Evolutionary conservation across 345 rosid species (phyloP).

Genomic region (Nephelium lappaceum): DNA sequence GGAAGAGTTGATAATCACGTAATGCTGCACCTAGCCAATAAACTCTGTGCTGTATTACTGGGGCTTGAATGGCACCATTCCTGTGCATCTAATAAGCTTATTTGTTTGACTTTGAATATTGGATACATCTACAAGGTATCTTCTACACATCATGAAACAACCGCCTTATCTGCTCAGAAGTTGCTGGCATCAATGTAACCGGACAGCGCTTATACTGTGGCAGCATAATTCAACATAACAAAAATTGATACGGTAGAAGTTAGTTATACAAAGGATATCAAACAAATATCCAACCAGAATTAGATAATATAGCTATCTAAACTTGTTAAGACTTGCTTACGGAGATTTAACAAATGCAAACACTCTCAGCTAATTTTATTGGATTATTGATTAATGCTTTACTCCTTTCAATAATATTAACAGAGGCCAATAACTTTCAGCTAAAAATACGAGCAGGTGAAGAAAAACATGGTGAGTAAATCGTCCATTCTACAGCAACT

Average conservation of each 20-base stretch:
- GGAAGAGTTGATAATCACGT: not conserved
- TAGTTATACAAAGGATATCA: not conserved
- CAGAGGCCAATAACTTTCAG: not conserved
- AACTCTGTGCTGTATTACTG: not conserved
- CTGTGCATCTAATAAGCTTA: not conserved
- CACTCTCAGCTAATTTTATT: not conserved
- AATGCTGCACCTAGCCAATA: not conserved
- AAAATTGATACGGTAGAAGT: not conserved
- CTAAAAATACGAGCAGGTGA: not conserved
- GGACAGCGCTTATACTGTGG: slow-evolving; percentile 93
- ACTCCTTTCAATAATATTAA: not conserved
- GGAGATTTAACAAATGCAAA: slow-evolving; percentile 2
- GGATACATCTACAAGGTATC: slow-evolving; percentile 3
- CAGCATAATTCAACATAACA: slow-evolving; percentile 4
- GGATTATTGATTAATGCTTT: not conserved
- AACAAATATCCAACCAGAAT: not conserved
- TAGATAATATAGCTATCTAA: not conserved
- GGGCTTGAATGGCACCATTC: not conserved
- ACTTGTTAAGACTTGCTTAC: not conserved
- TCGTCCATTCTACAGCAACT: not conserved
- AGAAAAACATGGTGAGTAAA: not conserved
- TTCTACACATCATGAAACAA: slow-evolving; percentile 85
- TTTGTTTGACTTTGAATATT: slow-evolving; percentile 6
- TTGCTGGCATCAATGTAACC: slow-evolving; percentile 75
- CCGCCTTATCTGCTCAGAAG: slow-evolving; percentile 85